These are phyloP conservation scores for Xylariaceae sp. DNA, from an alignment of 2,329 filamentous ascomycete genomes.

Conservation along the genomic window DNA sequence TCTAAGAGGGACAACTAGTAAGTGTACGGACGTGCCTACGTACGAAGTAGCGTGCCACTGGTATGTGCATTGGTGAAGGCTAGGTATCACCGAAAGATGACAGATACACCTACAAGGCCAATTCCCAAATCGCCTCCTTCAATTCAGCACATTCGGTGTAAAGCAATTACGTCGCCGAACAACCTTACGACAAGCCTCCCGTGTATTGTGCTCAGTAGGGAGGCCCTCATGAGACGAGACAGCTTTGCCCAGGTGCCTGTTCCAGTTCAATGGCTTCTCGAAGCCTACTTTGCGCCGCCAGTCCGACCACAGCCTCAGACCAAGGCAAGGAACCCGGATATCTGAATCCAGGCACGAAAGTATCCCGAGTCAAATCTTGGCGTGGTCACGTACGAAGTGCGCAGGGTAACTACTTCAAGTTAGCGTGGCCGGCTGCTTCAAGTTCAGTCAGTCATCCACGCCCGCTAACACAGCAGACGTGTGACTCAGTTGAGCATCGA, in stretches of 20 bases:
- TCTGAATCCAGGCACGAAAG: neutral
- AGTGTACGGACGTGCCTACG: too few species aligned
- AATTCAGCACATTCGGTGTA: too few species aligned
- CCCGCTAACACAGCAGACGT: neutral
- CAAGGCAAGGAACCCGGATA: neutral
- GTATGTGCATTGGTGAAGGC: too few species aligned
- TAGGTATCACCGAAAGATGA: too few species aligned
- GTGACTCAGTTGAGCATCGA: neutral
- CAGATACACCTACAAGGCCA: too few species aligned
- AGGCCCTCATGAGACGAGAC: too few species aligned
- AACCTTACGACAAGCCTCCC: too few species aligned
- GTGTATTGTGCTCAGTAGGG: too few species aligned
- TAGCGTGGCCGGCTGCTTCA: neutral
- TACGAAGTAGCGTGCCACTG: too few species aligned
- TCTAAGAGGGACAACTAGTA: too few species aligned
- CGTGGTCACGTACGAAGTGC: constrained; percentile 5
- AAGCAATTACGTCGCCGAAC: too few species aligned
- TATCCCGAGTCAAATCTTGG: constrained; percentile 3
- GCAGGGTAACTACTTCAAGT: neutral
- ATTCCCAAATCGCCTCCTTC: too few species aligned
- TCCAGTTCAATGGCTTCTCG: constrained; percentile 15
- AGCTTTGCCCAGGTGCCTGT: constrained; percentile 1
- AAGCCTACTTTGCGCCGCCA: constrained; percentile 10
- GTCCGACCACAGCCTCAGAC: constrained; percentile 11
- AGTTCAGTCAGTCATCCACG: neutral